phyloP scores from a whole-genome alignment of 2,329 filamentous ascomycete species.

The Monosporascus sp. region DNA sequence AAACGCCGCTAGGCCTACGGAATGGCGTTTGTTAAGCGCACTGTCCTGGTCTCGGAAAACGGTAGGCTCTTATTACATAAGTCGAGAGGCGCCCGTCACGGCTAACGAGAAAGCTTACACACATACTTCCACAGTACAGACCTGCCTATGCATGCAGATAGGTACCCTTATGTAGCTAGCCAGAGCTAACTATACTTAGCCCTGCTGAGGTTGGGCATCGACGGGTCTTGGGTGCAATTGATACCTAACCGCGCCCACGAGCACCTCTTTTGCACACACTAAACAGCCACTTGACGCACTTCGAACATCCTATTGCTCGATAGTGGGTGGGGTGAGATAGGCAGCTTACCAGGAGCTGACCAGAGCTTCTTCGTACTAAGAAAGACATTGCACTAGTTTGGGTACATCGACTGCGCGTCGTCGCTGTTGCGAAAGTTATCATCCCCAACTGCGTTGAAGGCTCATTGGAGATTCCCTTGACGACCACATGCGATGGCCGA shows the following conservation, averaged over 20 bases:
- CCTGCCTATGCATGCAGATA: not conserved
- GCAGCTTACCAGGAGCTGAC: slow-evolving; percentile 19
- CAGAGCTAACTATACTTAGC: slow-evolving; percentile 6
- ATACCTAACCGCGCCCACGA: slow-evolving; percentile 24
- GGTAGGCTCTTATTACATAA: slow-evolving; percentile 7
- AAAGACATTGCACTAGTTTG: not conserved
- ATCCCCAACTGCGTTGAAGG: not conserved
- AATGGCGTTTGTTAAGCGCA: slow-evolving; percentile 9
- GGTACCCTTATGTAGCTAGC: not conserved
- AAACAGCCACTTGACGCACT: slow-evolving; percentile 12
- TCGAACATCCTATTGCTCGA: slow-evolving; percentile 22
- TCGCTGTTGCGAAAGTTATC: not conserved
- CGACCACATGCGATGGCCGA: not conserved
- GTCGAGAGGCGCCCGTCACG: slow-evolving; percentile 13
- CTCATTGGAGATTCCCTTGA: not conserved
- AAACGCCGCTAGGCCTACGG: slow-evolving; percentile 13
- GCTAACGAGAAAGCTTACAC: slow-evolving; percentile 10
- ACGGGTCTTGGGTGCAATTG: slow-evolving; percentile 21
- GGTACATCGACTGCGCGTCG: not conserved
- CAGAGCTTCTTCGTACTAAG: slow-evolving; percentile 13
- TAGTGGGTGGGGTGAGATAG: slow-evolving; percentile 18
- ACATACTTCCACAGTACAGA: not conserved
- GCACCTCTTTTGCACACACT: slow-evolving; percentile 12
- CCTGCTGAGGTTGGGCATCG: slow-evolving; percentile 25
- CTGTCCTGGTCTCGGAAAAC: slow-evolving; percentile 7